phyloP scores from a whole-genome alignment of 352 stramenopile species.

The Phytophthora aleatoria region DNA sequence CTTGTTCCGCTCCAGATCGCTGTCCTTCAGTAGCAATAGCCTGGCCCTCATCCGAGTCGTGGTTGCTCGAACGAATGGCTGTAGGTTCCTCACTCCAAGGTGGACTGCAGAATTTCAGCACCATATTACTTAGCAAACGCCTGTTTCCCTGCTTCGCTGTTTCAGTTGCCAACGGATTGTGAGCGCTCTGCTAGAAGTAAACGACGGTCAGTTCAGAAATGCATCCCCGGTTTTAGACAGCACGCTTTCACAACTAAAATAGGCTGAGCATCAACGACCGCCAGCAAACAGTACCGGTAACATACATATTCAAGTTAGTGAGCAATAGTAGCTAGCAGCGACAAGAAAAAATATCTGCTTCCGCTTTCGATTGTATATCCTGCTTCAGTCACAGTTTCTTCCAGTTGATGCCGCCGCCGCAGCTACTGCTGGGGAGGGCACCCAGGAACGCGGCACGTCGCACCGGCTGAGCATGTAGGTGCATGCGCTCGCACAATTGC shows the following conservation, averaged over 20 bases:
- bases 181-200: neutral
- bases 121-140: constrained; percentile 25
- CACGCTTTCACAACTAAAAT: neutral
- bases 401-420: neutral
- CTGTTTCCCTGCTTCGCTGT: neutral
- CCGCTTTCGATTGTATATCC: neutral
- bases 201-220: neutral
- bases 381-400: constrained; percentile 20
- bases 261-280: neutral
- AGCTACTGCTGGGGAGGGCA: constrained; percentile 29
- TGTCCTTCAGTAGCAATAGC: constrained; percentile 3
- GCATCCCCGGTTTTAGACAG: constrained; percentile 4
- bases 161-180: constrained; percentile 12
- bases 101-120: constrained; percentile 57
- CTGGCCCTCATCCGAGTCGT: constrained; percentile 30
- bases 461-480: constrained; percentile 27
- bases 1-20: constrained; percentile 22
- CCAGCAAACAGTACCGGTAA: constrained; percentile 5
- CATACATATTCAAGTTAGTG: constrained; percentile 19
- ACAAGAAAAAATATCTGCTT: constrained; percentile 14
- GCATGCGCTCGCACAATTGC: constrained; percentile 46
- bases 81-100: constrained; percentile 31
- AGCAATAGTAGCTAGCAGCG: neutral
- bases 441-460: constrained; percentile 45
- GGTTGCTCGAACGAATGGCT: constrained; percentile 2